Base-by-base conservation (phyloP, 139 green algal species). In the Closterium sp. region DNA sequence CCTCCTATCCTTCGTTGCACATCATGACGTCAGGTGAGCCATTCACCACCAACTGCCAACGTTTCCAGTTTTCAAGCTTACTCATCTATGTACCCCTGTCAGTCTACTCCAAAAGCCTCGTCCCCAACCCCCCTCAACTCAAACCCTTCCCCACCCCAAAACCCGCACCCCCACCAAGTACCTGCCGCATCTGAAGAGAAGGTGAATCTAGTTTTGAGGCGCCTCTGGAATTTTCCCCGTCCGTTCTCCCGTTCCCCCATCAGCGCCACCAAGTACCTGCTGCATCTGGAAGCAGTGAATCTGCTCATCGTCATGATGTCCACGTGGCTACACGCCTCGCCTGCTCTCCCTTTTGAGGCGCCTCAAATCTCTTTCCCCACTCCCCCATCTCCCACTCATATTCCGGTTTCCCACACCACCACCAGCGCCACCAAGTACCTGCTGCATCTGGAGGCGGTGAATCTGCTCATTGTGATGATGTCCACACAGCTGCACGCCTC, bases 401-500 rank as follows among this genome's bases (percentile, higher is more conserved):
- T n/a, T 11, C 86, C 31, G n/a, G 0, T 28, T 11, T 17, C 9
- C 22, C 13, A 2, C 4, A 28, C 30, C 9, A 9, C 31, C 22
- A 31, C 42, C 96, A 97, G 94, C 34, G 87, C 89, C 17, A 79
- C 86, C 32, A 93, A 86, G 17, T 97, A 97, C 90, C 84, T 98
- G 86, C 89, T 97, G 88, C 94, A 97, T 31, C 88, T 97, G 91
- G 97, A 98, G 95, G 90, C 94, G 10, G 10, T 97, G 19, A 94
- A 95, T 84, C 93, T 97, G 92, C 93, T 98, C 31, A 87, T 97
- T 50, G 94, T 97, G 70, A 91, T 95, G 85, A 91, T 32, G 29
- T 96, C 95, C 70, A 97, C 95, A 11, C 96, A 97, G 95, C 95
- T 98, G 32, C 97, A 96, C 93, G 93, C n/a, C n/a, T n/a, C n/a